Base-by-base conservation (phyloP, 164 flowering plant genomes). In the Kalanchoe fedtschenkoi region DNA sequence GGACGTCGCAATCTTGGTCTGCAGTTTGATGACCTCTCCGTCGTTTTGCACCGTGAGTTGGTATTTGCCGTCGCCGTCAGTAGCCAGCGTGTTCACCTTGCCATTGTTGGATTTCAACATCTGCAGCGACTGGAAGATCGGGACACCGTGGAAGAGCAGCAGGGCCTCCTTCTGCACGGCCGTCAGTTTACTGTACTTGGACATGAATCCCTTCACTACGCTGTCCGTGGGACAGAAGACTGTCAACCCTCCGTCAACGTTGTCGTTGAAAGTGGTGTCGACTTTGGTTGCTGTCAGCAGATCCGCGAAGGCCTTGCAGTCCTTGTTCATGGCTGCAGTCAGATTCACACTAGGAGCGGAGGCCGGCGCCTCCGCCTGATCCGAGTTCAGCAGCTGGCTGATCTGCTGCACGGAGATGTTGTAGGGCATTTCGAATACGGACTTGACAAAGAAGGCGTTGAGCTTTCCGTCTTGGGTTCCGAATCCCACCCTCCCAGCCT, bases 291-390 rank as follows among this genome's bases (percentile, higher is more conserved):
- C 57, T 0, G 21, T 42, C 10, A 87, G 51, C 33, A 81, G 51
- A 43, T 80, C 83, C 11, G 89, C 74, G 68, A 92, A 92, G 1
- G 76, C 72, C 56, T 82, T 81, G 76, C 96, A 92, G 0, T 96
- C 95, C 60, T 75, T 80, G 0, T 75, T 5, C 83, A 89, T 55
- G 0, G 84, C 60, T 0, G 70, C 43, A 0, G 93, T 83, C 8
- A 89, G 62, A 58, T 89, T 86, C 24, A 76, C 38, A 43, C 66
- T 62, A 0, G 98, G 96, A 1, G 62, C 78, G 4, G 83, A 77
- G 0, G 82, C 65, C 13, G 88, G 85, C 5, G 88, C 88, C 38
- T 43, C 79, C 17, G 88, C 85, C 16, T 67, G 77, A 0, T 68
- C 62, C 4, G 80, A 75, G 1, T 78, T 65, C 28, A 83, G 22